Evolutionary conservation across 352 stramenopile species (phyloP), one percentile per base, ranked within the genome.

Genomic region (Phytophthora parvispora): DNA sequence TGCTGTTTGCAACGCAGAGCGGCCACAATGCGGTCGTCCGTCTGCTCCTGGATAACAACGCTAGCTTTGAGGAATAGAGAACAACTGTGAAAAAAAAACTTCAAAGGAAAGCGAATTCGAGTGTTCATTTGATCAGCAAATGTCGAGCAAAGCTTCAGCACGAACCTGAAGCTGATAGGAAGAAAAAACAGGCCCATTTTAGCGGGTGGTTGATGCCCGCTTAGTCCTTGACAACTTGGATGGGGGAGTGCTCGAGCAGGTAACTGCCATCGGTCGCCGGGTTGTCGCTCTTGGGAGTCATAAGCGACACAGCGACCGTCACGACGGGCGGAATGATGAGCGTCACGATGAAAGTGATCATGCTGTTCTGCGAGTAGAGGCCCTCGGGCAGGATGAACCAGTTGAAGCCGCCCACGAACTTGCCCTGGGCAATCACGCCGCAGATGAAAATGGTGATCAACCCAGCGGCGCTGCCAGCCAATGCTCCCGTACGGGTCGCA

Each of bases 341-440:
- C 18, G 82, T 80, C 27, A 90, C 62, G 60, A 95, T 84, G 76
- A 95, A 95, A 9, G 86, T 93, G 64, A 93, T 77, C 85, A 95
- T 93, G 55, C 82, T 93, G 77, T 83, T 88, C 49, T 70, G 70
- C 58, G 82, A 89, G 74, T 93, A 95, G 22, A 93, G 80, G 18
- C 85, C 85, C 49, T 95, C 87, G 0, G 85, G 85, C 43, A 95
- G 61, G 16, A 78, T 78, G 49, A 95, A 95, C 85, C 83, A 92
- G 63, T 91, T 80, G 57, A 95, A 92, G 28, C 82, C 87, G 22
- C 82, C 87, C n/a, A 93, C 66, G 58, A 93, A 92, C 48, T 82
- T 82, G 28, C 82, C 82, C 36, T 88, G 75, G 49, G 80, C 72
- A 47, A 83, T 80, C 18, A 81, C 75, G 20, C 87, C 87, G 36